phyloP scores from a whole-genome alignment of 805 yeast genomes.

The Kuraishia cidri region DNA sequence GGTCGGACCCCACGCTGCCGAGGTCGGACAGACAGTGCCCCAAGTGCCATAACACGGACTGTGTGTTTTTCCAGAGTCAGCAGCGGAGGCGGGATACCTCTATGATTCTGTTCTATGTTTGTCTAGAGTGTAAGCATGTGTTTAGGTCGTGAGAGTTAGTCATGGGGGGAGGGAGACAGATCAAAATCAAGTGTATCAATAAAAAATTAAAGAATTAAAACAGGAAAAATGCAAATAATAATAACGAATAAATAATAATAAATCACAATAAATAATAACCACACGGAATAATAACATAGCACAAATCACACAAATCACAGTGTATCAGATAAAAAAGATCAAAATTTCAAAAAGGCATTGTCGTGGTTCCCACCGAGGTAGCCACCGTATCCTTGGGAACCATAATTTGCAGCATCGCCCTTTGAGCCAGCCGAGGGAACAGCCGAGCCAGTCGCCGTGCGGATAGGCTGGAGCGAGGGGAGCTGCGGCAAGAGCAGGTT shows the following conservation, averaged over 20 bases:
- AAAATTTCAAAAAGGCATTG: slow-evolving; percentile 2
- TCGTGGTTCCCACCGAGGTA: background rate
- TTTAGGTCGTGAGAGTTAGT: slow-evolving; percentile 21
- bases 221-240: background rate
- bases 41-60: slow-evolving; percentile 74
- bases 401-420: too few species aligned
- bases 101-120: slow-evolving; percentile 91
- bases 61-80: slow-evolving; percentile 96
- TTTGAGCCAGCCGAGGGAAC: too few species aligned
- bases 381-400: too few species aligned
- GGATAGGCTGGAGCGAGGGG: slow-evolving; percentile 14
- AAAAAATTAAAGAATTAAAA: background rate
- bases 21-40: slow-evolving; percentile 93
- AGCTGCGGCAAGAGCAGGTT: slow-evolving; percentile 5
- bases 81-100: slow-evolving; percentile 92
- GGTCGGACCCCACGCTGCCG: slow-evolving; percentile 96
- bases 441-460: slow-evolving; percentile 2
- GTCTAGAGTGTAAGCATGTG: slow-evolving; percentile 78
- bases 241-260: too few species aligned
- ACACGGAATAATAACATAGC: background rate
- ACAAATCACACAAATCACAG: background rate
- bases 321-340: slow-evolving; percentile 1
- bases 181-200: background rate
- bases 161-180: background rate
- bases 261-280: background rate